A percentile compares a stretch with the other conserved stretches of the same genome.
phyloP scores from a whole-genome alignment of 2,329 filamentous ascomycete genomes.

The Amphichorda felina region DNA sequence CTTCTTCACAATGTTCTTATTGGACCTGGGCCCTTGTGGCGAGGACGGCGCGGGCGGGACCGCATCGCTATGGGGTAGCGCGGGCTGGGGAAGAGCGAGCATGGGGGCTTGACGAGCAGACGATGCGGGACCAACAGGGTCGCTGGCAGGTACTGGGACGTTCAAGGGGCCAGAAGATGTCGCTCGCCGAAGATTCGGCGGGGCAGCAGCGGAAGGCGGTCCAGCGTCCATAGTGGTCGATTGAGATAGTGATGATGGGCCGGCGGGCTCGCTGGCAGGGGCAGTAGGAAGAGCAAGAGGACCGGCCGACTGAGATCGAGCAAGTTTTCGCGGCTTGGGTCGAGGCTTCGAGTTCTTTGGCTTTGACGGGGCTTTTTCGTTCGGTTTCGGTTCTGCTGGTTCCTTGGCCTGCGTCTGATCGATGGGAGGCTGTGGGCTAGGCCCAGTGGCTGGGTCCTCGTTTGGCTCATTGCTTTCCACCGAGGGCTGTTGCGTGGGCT shows the following conservation, averaged over 20 bases:
- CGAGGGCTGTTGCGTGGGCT: neutral
- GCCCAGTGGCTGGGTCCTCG: neutral
- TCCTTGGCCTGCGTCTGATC: neutral
- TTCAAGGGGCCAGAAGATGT: conserved; percentile 18
- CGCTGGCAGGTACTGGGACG: conserved; percentile 32
- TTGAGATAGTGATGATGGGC: conserved; percentile 27
- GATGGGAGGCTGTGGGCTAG: neutral
- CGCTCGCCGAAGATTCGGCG: conserved; percentile 23
- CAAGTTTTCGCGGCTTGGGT: conserved; percentile 12
- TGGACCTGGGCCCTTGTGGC: conserved; percentile 32
- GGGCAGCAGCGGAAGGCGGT: conserved; percentile 6
- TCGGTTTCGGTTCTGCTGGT: neutral
- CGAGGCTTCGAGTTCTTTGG: conserved; percentile 6
- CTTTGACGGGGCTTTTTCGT: conserved; percentile 4
- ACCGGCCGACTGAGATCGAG: conserved; percentile 24
- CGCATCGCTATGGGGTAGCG: conserved; percentile 11
- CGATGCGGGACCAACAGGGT: conserved; percentile 21
- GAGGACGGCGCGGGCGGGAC: conserved; percentile 27
- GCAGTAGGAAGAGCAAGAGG: conserved; percentile 21
- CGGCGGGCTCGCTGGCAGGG: conserved; percentile 37
- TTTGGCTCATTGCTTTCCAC: neutral
- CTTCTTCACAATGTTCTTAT: conserved; percentile 56
- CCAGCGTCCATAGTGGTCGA: conserved; percentile 8
- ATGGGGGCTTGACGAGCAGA: neutral
- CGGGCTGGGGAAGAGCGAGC: neutral